Percentiles rank a stretch among this genome's conserved stretches.
phyloP scores from a whole-genome alignment of 179 eudicot species.

The Kewa caespitosa region DNA sequence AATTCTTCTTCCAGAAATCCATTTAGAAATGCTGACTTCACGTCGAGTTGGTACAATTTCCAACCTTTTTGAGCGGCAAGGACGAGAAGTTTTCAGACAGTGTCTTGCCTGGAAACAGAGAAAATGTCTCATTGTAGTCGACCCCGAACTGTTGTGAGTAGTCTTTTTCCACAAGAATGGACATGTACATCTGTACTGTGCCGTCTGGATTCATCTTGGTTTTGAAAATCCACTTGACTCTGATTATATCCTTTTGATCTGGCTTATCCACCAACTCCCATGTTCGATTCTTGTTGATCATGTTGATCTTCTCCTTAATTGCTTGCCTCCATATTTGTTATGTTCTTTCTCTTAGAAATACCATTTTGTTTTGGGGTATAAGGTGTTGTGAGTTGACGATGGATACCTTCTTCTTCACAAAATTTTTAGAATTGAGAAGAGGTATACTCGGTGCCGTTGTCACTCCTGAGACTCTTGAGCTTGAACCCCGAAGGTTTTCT shows the following conservation, averaged over 20 bases:
- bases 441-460: background rate
- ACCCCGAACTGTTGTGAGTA: background rate
- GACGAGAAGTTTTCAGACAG: background rate
- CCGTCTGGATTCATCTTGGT: too few species aligned
- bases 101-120: background rate
- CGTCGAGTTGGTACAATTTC: too few species aligned
- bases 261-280: too few species aligned
- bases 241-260: too few species aligned
- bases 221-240: too few species aligned
- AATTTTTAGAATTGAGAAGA: slow-evolving; percentile 1
- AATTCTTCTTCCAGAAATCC: too few species aligned
- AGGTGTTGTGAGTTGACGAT: background rate
- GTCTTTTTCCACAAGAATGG: background rate
- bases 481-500: background rate
- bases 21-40: too few species aligned
- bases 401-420: slow-evolving; percentile 11
- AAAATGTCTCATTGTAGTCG: background rate
- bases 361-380: slow-evolving; percentile 13
- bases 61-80: background rate
- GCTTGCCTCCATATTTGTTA: too few species aligned
- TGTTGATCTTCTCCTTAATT: too few species aligned
- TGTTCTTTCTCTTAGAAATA: too few species aligned
- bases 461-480: background rate
- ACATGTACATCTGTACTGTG: too few species aligned
- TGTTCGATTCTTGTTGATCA: too few species aligned